Conservation (phyloP, 495 filamentous ascomycete genomes). For the Penicillium bovifimosum region DNA sequence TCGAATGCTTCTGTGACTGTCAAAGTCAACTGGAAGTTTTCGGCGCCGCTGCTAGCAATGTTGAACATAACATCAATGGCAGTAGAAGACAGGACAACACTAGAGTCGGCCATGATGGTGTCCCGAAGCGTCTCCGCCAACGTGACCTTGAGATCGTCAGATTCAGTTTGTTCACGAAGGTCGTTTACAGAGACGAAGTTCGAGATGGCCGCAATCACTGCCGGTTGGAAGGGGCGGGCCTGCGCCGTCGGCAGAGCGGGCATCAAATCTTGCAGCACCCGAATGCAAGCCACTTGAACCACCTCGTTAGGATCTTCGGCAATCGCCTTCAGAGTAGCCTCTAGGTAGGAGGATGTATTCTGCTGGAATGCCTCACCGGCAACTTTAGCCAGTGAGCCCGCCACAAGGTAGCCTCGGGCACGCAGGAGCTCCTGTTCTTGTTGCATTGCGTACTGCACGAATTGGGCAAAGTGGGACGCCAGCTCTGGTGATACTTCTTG, state of each 20-base stretch:
- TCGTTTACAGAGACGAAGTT: conserved; percentile 73
- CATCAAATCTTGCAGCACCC: conserved; percentile 78
- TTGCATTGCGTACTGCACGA: conserved; percentile 73
- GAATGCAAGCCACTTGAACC: conserved; percentile 87
- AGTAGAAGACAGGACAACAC: conserved; percentile 61
- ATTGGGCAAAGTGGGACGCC: conserved; percentile 64
- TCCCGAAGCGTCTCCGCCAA: conserved; percentile 82
- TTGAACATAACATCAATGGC: conserved; percentile 84
- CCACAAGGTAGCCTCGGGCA: conserved; percentile 79
- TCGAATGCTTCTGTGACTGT: conserved; percentile 88
- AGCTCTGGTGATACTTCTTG: conserved; percentile 60
- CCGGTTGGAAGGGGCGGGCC: conserved; percentile 57
- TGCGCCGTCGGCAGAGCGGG: conserved; percentile 48
- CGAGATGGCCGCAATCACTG: conserved; percentile 71
- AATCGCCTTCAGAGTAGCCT: conserved; percentile 70
- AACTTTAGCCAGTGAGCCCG: conserved; percentile 62
- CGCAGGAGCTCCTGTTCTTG: conserved; percentile 63
- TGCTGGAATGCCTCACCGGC: conserved; percentile 49
- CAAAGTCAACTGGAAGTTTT: conserved; percentile 78
- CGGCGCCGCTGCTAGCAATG: conserved; percentile 79
- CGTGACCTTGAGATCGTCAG: conserved; percentile 86
- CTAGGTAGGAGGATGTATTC: conserved; percentile 57
- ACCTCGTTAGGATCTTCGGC: conserved; percentile 71
- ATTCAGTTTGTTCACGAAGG: conserved; percentile 71
- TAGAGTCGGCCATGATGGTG: conserved; percentile 71